Evolutionary conservation across 1,139 yeast species (phyloP), one percentile per base, ranked within the genome.

Genomic region (Kodamaea plutei): DNA sequence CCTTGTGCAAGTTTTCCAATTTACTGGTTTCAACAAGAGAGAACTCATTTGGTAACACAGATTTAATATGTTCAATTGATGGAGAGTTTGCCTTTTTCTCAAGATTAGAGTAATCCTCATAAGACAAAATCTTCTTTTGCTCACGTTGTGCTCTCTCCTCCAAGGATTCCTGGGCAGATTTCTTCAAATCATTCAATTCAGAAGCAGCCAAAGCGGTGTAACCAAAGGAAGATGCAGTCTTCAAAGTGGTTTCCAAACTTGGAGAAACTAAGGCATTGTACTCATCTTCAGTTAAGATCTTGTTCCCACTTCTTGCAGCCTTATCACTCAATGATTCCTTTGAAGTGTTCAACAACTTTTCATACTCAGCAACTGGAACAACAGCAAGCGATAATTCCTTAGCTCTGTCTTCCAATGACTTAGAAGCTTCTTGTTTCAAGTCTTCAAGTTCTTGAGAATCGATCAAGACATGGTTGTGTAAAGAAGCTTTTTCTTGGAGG

Each of bases 271-370:
- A 31, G 5, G 19, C n/a, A 3, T 38, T 36, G 23, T 39, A 35
- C 11, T 38, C 39, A 8, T 23, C 23, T 8, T 15, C 18, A 5
- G 20, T 10, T 6, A 42, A 17, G n/a, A 53, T 27, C 5, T 28
- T 35, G 37, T 43, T 15, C 8, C 45, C 44, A 8, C 31, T 23
- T 23, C 36, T 34, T 12, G 35, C 33, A 3, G 59, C 61, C 30
- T 43, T 48, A 2, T 41, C 29, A 17, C 52, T 52, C 20, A 57
- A 37, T 4, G 56, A 23, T 26, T 52, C 52, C 6, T 37, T 34
- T 4, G 42, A 29, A 4, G 28, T 24, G 3, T 30, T 16, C 24
- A 34, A 12, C 27, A 39, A 29, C 10, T 27, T 25, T 19, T 33
- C 36, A 21, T 37, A 40, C 8, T 47, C 49, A 5, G 33, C 40